Evolutionary conservation across 306 rosid species (phyloP), one percentile per base, ranked within the genome.

Genomic region (Casuarina glauca): DNA sequence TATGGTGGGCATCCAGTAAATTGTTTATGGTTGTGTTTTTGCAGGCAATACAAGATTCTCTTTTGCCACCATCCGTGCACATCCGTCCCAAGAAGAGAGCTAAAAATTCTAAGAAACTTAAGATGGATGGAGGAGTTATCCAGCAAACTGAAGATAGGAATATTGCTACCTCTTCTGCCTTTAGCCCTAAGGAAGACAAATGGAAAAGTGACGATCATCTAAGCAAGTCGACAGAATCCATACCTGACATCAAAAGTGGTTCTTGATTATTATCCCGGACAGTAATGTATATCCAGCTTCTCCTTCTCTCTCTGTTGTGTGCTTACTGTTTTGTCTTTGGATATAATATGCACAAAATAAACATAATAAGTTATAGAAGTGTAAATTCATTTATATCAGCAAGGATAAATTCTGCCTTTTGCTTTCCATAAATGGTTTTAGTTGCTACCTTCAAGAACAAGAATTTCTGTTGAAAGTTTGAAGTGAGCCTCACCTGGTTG

Each of bases 51-150:
- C 99, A 95, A 67, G 90, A 88, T 51, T 79, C 82, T 78, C 87
- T 95, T 54, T 90, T 93, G 78, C 99, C 97, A 0, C 93, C 97
- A 70, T 82, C 99, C 35, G 80, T 88, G 60, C 97, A 88, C 87
- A 88, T 93, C 13, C 58, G 15, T 77, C 79, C 75, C 20, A 88
- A 74, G 88, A 90, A 84, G 84, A 94, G 87, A 77, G 83, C 39
- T 68, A 90, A 88, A 81, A 79, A 84, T 71, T 84, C 96, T 68
- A 17, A 82, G 80, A 58, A 86, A 78, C 81, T 77, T 44, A 76
- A 58, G 76, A 64, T 69, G 32, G 90, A 93, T 80, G 93, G 96
- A 61, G 84, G 85, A 80, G 74, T 79, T 76, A 75, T 84, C 75
- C 86, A 36, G 81, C 79, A 75, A 62, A 82, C 68, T n/a, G 86